Percentiles rank a stretch among this genome's conserved stretches.
Conservation (phyloP, 257 asterid genomes). For the Scutellaria galericulata region DNA sequence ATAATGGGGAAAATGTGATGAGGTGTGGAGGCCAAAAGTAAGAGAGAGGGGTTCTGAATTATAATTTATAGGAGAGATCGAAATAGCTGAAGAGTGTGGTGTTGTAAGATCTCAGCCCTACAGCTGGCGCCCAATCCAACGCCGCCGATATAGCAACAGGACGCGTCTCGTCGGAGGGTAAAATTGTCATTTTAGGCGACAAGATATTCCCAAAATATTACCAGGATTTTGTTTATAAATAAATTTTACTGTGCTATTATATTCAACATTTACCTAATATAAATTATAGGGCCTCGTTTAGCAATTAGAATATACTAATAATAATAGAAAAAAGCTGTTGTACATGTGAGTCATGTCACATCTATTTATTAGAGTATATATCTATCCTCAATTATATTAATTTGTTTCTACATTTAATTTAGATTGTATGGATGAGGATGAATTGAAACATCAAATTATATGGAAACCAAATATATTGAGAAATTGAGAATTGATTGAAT, state of each 20-base stretch:
- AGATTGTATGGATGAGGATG: too few species aligned
- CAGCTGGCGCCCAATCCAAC: slow-evolving; percentile 28
- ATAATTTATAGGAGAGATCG: background rate
- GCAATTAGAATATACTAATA: too few species aligned
- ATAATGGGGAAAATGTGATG: slow-evolving; percentile 34
- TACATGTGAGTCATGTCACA: too few species aligned
- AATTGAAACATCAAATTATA: too few species aligned
- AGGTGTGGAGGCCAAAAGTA: slow-evolving; percentile 33
- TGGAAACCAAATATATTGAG: too few species aligned
- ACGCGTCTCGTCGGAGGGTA: background rate
- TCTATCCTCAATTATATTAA: too few species aligned
- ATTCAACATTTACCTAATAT: background rate
- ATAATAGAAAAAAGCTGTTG: too few species aligned
- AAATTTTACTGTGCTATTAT: background rate
- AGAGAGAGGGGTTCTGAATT: slow-evolving; percentile 17
- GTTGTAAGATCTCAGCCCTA: slow-evolving; percentile 2
- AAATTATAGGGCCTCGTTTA: background rate
- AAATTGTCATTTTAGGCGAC: background rate
- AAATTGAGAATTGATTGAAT: too few species aligned
- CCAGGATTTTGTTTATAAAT: background rate
- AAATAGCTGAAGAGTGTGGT: background rate
- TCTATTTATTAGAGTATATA: too few species aligned
- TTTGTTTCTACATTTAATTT: too few species aligned
- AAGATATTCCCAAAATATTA: background rate
- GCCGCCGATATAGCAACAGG: background rate